phyloP scores from a whole-genome alignment of 345 rosid genomes.

The Arabidopsis arenosa region DNA sequence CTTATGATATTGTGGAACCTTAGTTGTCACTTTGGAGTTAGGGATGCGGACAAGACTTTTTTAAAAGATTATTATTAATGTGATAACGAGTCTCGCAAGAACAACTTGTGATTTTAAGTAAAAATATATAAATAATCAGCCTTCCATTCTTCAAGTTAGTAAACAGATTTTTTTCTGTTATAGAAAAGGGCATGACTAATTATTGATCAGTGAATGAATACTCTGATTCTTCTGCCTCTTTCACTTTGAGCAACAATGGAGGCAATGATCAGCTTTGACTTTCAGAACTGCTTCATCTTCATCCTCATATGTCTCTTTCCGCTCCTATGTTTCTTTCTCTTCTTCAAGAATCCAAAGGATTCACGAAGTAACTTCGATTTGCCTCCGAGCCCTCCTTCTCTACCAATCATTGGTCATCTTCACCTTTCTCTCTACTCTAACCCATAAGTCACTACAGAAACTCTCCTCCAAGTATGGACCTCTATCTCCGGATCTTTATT shows the following conservation, averaged over 20 bases:
- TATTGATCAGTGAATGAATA: too few relatives aligned
- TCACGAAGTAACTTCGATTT: not conserved
- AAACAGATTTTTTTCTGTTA: too few relatives aligned
- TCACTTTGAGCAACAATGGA: conserved; percentile 41
- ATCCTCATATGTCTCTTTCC: not conserved
- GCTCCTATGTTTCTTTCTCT: conserved; percentile 20
- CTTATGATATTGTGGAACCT: too few relatives aligned
- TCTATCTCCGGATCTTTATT: conserved; percentile 20
- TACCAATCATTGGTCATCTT: conserved; percentile 29
- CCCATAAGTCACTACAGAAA: conserved; percentile 25
- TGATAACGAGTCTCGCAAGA: too few relatives aligned
- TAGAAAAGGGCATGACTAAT: too few relatives aligned
- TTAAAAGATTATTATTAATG: too few relatives aligned
- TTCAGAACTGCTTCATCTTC: not conserved
- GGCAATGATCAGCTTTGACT: conserved; percentile 8
- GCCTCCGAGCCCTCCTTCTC: conserved; percentile 38
- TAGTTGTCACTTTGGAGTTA: too few relatives aligned
- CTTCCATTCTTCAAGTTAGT: too few relatives aligned
- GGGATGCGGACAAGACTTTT: too few relatives aligned
- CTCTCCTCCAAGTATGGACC: conserved; percentile 37
- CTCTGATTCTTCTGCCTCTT: not conserved
- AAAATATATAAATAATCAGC: too few relatives aligned
- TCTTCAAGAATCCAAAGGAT: conserved; percentile 26
- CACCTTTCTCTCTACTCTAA: conserved; percentile 12
- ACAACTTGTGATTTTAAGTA: too few relatives aligned